Conservation (phyloP, 768 basidiomycete species). For the Boletus pseudopeckii region DNA sequence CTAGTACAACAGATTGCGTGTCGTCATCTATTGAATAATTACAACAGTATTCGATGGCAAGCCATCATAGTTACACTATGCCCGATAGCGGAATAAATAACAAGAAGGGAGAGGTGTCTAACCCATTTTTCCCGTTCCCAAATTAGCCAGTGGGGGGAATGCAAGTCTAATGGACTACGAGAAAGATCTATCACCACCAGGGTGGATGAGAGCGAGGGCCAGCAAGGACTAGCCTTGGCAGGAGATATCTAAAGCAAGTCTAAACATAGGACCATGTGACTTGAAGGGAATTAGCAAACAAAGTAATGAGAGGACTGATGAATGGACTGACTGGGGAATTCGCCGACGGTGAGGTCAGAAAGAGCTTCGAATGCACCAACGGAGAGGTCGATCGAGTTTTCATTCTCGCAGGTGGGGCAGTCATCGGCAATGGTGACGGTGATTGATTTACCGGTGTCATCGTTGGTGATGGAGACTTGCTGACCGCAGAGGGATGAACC, state of each 20-base stretch:
- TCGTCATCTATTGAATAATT: neutral
- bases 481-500: slow-evolving; percentile 62
- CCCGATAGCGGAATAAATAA: slow-evolving; percentile 16
- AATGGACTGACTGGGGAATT: slow-evolving; percentile 50
- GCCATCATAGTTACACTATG: slow-evolving; percentile 13
- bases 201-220: slow-evolving; percentile 31
- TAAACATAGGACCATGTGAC: slow-evolving; percentile 30
- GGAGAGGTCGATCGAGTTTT: slow-evolving; percentile 75
- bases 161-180: slow-evolving; percentile 9
- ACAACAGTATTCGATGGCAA: slow-evolving; percentile 10
- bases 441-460: slow-evolving; percentile 48
- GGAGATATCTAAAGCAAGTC: slow-evolving; percentile 5
- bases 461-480: slow-evolving; percentile 61
- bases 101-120: slow-evolving; percentile 1
- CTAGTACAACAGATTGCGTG: slow-evolving; percentile 1
- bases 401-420: slow-evolving; percentile 73
- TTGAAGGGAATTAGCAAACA: slow-evolving; percentile 8
- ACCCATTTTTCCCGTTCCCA: neutral
- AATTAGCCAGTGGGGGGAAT: neutral
- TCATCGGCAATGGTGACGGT: slow-evolving; percentile 69
- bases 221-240: slow-evolving; percentile 20
- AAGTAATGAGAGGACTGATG: neutral
- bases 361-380: slow-evolving; percentile 60
- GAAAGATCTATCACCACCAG: slow-evolving; percentile 38
- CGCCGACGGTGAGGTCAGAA: slow-evolving; percentile 46